phyloP scores from a whole-genome alignment of 169 alveolate genomes.

The Cardiosporidium cionae region DNA sequence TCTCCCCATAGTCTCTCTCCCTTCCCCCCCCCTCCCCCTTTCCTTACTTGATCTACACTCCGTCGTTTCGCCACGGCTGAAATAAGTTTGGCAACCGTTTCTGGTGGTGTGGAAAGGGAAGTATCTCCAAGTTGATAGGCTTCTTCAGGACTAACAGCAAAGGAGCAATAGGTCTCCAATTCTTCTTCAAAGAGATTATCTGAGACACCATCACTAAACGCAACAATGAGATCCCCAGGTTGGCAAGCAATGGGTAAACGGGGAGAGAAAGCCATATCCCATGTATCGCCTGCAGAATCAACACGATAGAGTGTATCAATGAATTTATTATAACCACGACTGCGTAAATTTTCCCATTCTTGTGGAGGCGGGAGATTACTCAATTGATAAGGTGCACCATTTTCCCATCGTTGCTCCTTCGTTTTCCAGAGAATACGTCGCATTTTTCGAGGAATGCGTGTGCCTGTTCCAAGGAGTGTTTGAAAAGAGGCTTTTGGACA shows the following conservation, averaged over 20 bases:
- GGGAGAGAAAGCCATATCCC: slow-evolving; percentile 43
- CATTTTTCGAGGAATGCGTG: slow-evolving; percentile 38
- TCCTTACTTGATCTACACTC: slow-evolving; percentile 18
- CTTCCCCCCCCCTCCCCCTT: slow-evolving; percentile 14
- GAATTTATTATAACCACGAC: slow-evolving; percentile 43
- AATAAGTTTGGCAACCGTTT: slow-evolving; percentile 8
- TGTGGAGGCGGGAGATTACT: slow-evolving; percentile 44
- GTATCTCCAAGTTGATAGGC: slow-evolving; percentile 40
- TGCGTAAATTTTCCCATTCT: slow-evolving; percentile 41
- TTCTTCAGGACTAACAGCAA: slow-evolving; percentile 53
- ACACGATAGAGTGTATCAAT: slow-evolving; percentile 39
- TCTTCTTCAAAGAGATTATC: slow-evolving; percentile 51
- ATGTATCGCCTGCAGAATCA: slow-evolving; percentile 51
- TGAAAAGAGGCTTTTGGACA: slow-evolving; percentile 27
- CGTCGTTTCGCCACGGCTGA: not conserved
- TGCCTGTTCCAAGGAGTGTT: not conserved
- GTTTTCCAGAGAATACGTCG: slow-evolving; percentile 45
- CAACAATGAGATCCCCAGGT: slow-evolving; percentile 49
- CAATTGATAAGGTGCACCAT: slow-evolving; percentile 58
- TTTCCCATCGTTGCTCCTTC: slow-evolving; percentile 51
- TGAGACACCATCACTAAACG: slow-evolving; percentile 51
- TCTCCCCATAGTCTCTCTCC: slow-evolving; percentile 5
- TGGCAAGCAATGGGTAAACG: slow-evolving; percentile 43
- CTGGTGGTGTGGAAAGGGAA: slow-evolving; percentile 4
- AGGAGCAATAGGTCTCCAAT: slow-evolving; percentile 47